A percentile compares a stretch with the other conserved stretches of the same genome.
These are phyloP conservation scores for Mycena latifolia DNA, from an alignment of 768 basidiomycete genomes.

Conservation along the genomic window DNA sequence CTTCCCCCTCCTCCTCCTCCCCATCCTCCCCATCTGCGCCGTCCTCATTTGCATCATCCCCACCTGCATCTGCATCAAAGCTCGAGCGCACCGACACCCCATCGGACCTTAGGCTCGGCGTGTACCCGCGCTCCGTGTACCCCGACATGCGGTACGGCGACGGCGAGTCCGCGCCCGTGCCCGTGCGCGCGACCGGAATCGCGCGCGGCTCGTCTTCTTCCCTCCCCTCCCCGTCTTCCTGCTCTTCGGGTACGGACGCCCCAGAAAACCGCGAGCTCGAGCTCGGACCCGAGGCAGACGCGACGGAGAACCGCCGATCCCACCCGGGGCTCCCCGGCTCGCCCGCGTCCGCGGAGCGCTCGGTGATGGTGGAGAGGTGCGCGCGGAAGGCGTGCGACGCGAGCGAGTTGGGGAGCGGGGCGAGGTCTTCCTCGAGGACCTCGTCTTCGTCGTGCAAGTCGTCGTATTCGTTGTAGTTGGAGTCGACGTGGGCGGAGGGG, in stretches of 20 bases:
- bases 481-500: not conserved
- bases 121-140: slow-evolving; percentile 29
- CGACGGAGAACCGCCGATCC: slow-evolving; percentile 19
- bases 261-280: no score
- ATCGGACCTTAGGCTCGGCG: not conserved
- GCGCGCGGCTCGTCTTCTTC: no score
- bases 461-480: not conserved
- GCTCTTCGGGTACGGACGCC: no score
- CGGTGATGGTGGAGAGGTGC: slow-evolving; percentile 34
- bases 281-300: no score
- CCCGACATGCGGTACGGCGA: slow-evolving; percentile 31
- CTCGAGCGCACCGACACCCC: no score
- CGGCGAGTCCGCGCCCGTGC: not conserved
- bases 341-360: slow-evolving; percentile 21
- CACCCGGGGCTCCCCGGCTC: slow-evolving; percentile 17
- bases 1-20: not conserved
- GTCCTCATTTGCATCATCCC: no score
- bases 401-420: slow-evolving; percentile 18
- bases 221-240: no score
- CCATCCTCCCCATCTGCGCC: not conserved
- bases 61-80: no score
- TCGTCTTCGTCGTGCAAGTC: not conserved
- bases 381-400: slow-evolving; percentile 20
- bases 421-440: not conserved
- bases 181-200: not conserved